phyloP scores from a whole-genome alignment of 768 basidiomycete genomes.

The Serpula lacrymans region DNA sequence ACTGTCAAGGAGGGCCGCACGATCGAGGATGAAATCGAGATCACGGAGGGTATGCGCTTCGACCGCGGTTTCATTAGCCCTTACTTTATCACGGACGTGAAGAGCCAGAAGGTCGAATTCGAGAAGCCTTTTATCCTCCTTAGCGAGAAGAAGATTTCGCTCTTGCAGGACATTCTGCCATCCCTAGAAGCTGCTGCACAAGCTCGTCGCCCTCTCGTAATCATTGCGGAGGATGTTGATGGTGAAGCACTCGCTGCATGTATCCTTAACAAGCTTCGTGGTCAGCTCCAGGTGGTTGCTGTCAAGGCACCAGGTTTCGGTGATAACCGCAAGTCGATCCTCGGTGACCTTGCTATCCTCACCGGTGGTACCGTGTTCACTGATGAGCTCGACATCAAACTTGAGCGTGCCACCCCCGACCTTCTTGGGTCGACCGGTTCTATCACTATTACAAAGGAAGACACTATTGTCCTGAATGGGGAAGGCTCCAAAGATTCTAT shows the following conservation, averaged over 20 bases:
- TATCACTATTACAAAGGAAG: constrained; percentile 96
- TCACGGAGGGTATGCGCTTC: constrained; percentile 99
- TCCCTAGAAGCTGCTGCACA: constrained; percentile 81
- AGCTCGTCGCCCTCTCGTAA: constrained; percentile 84
- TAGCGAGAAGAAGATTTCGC: constrained; percentile 96
- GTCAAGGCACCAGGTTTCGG: constrained; percentile 99
- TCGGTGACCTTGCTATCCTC: constrained; percentile 95
- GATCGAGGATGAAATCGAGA: constrained; percentile 98
- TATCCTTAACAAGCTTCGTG: constrained; percentile 98
- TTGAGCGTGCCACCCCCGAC: constrained; percentile 85
- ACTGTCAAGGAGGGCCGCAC: constrained; percentile 99
- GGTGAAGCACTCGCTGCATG: constrained; percentile 97
- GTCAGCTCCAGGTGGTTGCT: constrained; percentile 90
- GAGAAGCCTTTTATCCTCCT: constrained; percentile 95
- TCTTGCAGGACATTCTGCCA: constrained; percentile 92
- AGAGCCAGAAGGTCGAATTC: constrained; percentile 92
- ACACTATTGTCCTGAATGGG: constrained; percentile 94
- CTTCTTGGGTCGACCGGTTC: constrained; percentile 88
- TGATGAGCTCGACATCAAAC: constrained; percentile 94
- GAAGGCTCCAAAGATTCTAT: constrained; percentile 89
- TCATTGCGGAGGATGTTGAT: constrained; percentile 97
- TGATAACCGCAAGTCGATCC: constrained; percentile 98
- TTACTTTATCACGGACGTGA: constrained; percentile 98
- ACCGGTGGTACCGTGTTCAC: constrained; percentile 98
- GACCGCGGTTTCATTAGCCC: constrained; percentile 98